Base-by-base conservation (phyloP, 352 stramenopile species). In the Globisporangium rhizosaccharum region DNA sequence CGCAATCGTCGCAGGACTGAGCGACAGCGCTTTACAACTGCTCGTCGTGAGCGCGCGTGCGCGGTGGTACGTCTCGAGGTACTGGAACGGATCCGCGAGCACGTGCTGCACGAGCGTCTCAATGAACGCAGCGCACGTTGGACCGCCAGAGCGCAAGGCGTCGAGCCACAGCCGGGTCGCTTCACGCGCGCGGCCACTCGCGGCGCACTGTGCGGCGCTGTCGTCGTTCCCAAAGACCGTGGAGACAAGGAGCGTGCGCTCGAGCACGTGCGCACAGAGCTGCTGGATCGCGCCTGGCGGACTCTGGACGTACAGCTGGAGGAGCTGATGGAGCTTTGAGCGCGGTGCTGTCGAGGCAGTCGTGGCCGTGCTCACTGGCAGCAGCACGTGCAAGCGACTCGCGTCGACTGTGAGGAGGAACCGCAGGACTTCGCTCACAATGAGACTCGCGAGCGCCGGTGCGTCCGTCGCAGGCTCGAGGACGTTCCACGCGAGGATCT, bases 131-230 rank as follows among this genome's bases (percentile, higher is more conserved):
- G 69, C 77, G 52, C 77, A 85, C 1, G 23, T 39, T 30, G 56
- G 57, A 11, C 75, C 76, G 41, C 72, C 62, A 6, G 70, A 62
- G 7, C 63, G 53, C 57, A 93, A 57, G 65, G 72, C 80, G 39
- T 90, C 75, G 6, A 91, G 66, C 84, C 81, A 93, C 5, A 89
- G 71, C 7, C 26, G 47, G 30, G 89, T 81, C 62, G 90, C 79
- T 65, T 87, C 77, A 6, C 49, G 62, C 11, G 71, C 65, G 62
- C 63, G 63, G 36, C 71, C 67, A 18, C 46, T 50, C 36, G 12
- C 54, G n/a, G 9, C 36, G 33, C 20, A 12, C 17, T 18, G 12
- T 6, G 46, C 9, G 6, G 41, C 18, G 10, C 62, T 44, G 8
- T 47, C 56, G 39, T 73, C 52, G 12, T 62, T 63, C 1, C 83